A percentile compares a stretch with the other conserved stretches of the same genome.
Evolutionary conservation across 2,329 filamentous ascomycete genomes (phyloP).

Genomic region (Cercospora canescens): DNA sequence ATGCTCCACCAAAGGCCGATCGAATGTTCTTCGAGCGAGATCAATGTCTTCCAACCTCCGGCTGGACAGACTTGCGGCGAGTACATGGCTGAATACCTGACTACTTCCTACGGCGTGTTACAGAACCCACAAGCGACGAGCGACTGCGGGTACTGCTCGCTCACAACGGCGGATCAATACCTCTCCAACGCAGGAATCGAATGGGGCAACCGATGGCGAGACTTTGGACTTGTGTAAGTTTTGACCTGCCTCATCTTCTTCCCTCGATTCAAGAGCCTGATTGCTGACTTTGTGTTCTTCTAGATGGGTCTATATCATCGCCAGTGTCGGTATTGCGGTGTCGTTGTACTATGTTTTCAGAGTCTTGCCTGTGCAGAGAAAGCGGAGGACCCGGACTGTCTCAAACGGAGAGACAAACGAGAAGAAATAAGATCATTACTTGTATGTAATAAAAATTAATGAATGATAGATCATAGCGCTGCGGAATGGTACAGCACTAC

Average conservation of each 20-base stretch:
- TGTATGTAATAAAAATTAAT: no score
- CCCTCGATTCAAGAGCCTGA: background rate
- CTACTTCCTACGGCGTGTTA: constrained; percentile 35
- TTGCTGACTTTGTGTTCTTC: background rate
- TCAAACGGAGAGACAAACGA: background rate
- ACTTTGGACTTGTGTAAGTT: constrained; percentile 50
- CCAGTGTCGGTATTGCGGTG: background rate
- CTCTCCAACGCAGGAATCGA: constrained; percentile 36
- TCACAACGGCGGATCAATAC: constrained; percentile 41
- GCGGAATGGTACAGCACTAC: no score
- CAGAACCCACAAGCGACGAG: constrained; percentile 31
- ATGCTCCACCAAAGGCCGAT: constrained; percentile 67
- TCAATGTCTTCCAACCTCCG: constrained; percentile 62
- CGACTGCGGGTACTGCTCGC: constrained; percentile 39
- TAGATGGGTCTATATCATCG: constrained; percentile 8
- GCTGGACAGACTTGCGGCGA: constrained; percentile 43
- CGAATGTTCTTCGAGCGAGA: constrained; percentile 66
- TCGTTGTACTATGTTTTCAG: constrained; percentile 4
- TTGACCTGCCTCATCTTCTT: background rate
- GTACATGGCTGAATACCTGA: constrained; percentile 36
- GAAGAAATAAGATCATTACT: background rate
- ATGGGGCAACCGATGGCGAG: constrained; percentile 48
- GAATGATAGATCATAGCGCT: no score
- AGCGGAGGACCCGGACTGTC: background rate
- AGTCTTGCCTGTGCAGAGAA: constrained; percentile 4